Evolutionary conservation across 2,329 filamentous ascomycete species (phyloP), one percentile per base, ranked within the genome.

Genomic region (Xylariaceae sp.): DNA sequence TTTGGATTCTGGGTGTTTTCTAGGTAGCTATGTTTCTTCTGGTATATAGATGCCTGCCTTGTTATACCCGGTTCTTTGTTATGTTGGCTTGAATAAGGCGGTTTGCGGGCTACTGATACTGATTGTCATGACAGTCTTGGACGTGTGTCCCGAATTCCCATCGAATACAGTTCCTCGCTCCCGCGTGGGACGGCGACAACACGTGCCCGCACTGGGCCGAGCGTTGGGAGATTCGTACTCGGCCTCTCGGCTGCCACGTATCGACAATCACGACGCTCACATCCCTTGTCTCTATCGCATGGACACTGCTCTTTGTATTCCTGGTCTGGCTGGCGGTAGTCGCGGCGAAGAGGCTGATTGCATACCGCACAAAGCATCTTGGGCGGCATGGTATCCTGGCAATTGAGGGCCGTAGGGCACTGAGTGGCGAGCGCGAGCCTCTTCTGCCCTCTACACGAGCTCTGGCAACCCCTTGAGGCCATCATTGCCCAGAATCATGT

Each of bases 131-230:
- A 16, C 10, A 80, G 78, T 77, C 78, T 4, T 77, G 74, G 66
- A 74, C 76, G 0, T 83, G 80, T 63, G 74, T 82, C 1, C 80
- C 80, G 19, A 81, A 81, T 56, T 67, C 70, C 15, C 65, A 75
- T 53, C 51, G 57, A 0, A 63, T 80, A 9, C 76, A 72, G 0
- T 62, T 79, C 29, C 68, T 83, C 15, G 78, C 78, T 2, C 80
- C 80, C 1, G 73, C 76, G 2, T 76, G 72, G 61, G 70, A 80
- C 52, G 52, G 45, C 18, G 68, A 74, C 39, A 65, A 76, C 47
- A 70, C 81, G 9, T 83, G 80, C 58, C 80, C 80, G 6, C 71
- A 80, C 55, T 74, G 71, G 71, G 72, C 72, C 5, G 76, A 76
- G 63, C 61, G 68, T 22, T 73, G 70, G 71, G 70, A 73, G 53